Evolutionary conservation across 192 early-diverging fungal genomes (phyloP).

Genomic region (Linnemannia exigua): DNA sequence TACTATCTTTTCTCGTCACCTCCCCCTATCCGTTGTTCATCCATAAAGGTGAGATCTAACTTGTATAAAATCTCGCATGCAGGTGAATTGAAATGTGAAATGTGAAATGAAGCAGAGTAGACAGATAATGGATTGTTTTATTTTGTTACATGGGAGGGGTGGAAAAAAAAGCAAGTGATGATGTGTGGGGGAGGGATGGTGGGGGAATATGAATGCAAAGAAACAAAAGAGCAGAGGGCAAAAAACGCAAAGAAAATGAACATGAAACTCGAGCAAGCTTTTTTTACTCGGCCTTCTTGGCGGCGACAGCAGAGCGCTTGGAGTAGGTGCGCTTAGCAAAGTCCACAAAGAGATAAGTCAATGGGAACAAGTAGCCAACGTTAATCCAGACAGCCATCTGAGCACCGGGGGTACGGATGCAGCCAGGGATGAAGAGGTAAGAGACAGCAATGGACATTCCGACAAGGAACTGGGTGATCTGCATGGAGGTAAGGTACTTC

Average conservation of each 20-base stretch:
- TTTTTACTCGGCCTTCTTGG: conserved; percentile 57
- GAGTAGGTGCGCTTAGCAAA: conserved; percentile 83
- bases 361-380: conserved; percentile 78
- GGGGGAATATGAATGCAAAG: background rate
- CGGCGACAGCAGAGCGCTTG: conserved; percentile 41
- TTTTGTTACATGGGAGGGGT: conserved; percentile 7
- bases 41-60: too few relatives aligned
- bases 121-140: conserved; percentile 1
- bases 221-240: background rate
- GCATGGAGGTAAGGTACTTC: conserved; percentile 82
- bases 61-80: too few relatives aligned
- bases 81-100: background rate
- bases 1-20: too few relatives aligned
- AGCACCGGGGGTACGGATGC: conserved; percentile 65
- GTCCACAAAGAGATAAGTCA: conserved; percentile 84
- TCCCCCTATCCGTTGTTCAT: too few relatives aligned
- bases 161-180: conserved; percentile 1
- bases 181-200: background rate
- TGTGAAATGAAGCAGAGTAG: background rate
- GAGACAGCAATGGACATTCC: conserved; percentile 74
- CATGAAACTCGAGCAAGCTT: background rate
- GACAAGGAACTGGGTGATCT: conserved; percentile 89
- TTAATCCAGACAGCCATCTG: conserved; percentile 72
- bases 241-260: background rate
- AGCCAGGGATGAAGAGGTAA: conserved; percentile 76